A percentile compares a stretch with the other conserved stretches of the same genome.
These are phyloP conservation scores for Pythium aphanidermatum DNA, from an alignment of 352 stramenopile genomes.

Conservation along the genomic window DNA sequence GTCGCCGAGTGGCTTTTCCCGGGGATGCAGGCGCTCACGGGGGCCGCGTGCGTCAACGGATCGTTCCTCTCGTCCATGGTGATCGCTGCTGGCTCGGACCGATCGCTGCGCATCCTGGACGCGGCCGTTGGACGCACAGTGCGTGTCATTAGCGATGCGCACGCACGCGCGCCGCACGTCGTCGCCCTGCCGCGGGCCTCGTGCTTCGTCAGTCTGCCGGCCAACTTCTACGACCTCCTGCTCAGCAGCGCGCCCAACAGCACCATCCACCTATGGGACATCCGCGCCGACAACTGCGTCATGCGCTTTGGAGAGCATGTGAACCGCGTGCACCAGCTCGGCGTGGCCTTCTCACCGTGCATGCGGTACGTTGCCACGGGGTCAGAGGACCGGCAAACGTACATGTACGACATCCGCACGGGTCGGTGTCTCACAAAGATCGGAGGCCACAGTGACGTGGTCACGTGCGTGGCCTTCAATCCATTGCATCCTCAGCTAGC, in stretches of 20 bases:
- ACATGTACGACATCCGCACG: conserved; percentile 85
- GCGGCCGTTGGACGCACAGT: conserved; percentile 41
- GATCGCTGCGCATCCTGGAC: conserved; percentile 71
- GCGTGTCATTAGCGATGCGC: conserved; percentile 57
- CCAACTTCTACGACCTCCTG: conserved; percentile 83
- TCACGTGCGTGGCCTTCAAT: conserved; percentile 76
- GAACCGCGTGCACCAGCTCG: conserved; percentile 74
- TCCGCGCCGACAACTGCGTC: conserved; percentile 80
- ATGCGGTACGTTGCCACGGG: conserved; percentile 87
- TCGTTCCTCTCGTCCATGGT: conserved; percentile 76
- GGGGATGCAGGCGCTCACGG: conserved; percentile 65
- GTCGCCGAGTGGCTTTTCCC: conserved; percentile 54
- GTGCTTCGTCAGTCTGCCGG: conserved; percentile 56
- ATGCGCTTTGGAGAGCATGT: conserved; percentile 81
- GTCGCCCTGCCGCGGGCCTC: conserved; percentile 60
- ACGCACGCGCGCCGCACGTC: conserved; percentile 56
- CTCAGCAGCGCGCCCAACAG: conserved; percentile 64
- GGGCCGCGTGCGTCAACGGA: conserved; percentile 69
- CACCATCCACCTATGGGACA: conserved; percentile 80
- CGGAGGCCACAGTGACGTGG: conserved; percentile 60
- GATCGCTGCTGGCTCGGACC: conserved; percentile 67
- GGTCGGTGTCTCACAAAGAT: conserved; percentile 54
- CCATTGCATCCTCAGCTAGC: conserved; percentile 75
- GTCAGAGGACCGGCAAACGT: conserved; percentile 75
- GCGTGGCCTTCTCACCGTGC: conserved; percentile 80